A percentile compares a stretch with the other conserved stretches of the same genome.
These are phyloP conservation scores for Boletus sp. DNA, from an alignment of 768 basidiomycete genomes.

Conservation along the genomic window DNA sequence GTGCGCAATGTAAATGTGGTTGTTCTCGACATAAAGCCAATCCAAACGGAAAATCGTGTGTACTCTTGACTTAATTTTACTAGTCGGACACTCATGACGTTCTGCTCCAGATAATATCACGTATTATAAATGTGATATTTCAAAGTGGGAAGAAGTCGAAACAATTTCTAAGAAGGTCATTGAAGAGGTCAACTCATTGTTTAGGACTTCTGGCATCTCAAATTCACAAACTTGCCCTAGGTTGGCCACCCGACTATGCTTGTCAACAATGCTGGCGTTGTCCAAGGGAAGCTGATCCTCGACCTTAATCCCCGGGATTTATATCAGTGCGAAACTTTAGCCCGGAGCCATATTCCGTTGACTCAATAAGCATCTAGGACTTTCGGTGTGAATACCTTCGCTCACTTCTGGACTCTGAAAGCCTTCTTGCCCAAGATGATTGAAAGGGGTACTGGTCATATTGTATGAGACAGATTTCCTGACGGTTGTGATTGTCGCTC, in stretches of 20 bases:
- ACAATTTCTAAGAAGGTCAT: slow-evolving; percentile 67
- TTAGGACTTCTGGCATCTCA: background rate
- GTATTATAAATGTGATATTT: slow-evolving; percentile 90
- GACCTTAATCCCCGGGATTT: slow-evolving; percentile 79
- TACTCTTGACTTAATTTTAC: background rate
- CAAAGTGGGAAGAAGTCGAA: slow-evolving; percentile 82
- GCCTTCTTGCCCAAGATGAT: slow-evolving; percentile 91
- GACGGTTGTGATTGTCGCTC: slow-evolving; percentile 1
- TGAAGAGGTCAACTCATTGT: slow-evolving; percentile 57
- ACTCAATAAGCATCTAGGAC: slow-evolving; percentile 49
- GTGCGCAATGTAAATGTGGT: slow-evolving; percentile 78
- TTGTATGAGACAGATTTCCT: slow-evolving; percentile 48
- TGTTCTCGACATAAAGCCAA: slow-evolving; percentile 80
- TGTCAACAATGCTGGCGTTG: slow-evolving; percentile 94
- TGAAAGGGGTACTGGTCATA: slow-evolving; percentile 72
- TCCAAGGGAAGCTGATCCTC: slow-evolving; percentile 81
- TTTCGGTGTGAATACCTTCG: slow-evolving; percentile 81
- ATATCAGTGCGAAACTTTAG: slow-evolving; percentile 75
- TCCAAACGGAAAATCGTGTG: slow-evolving; percentile 73
- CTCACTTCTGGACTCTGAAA: slow-evolving; percentile 91
- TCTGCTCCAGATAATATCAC: slow-evolving; percentile 61
- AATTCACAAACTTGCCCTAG: slow-evolving; percentile 36
- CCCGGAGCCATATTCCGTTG: background rate
- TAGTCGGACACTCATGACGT: background rate
- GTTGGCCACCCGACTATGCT: slow-evolving; percentile 86